Conservation (phyloP, 2,329 filamentous ascomycete genomes). For the Xylariaceae sp. region DNA sequence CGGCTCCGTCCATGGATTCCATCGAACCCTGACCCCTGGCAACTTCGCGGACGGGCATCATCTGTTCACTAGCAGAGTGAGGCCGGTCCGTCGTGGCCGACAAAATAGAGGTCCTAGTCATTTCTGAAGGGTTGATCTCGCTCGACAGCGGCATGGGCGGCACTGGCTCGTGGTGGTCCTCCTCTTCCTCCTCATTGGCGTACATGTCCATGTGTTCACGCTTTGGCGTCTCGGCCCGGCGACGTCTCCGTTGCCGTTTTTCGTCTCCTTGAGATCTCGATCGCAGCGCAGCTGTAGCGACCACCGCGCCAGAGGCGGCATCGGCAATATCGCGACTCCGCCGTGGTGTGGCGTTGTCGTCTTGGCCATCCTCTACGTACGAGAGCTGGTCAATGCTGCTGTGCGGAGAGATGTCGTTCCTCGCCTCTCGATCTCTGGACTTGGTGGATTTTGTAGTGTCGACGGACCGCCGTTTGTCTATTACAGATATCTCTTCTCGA, state of each 20-base stretch:
- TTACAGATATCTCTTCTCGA: constrained; percentile 46
- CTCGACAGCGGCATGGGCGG: constrained; percentile 87
- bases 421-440: constrained; percentile 48
- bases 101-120: constrained; percentile 81
- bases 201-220: constrained; percentile 42
- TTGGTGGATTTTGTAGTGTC: constrained; percentile 48
- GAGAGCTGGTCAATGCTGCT: constrained; percentile 44
- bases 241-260: constrained; percentile 46
- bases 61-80: constrained; percentile 60
- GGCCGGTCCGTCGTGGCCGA: constrained; percentile 74
- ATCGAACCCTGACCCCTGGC: constrained; percentile 55
- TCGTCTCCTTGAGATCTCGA: constrained; percentile 42
- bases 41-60: constrained; percentile 58
- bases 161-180: constrained; percentile 51
- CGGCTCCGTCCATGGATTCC: constrained; percentile 47
- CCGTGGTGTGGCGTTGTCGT: constrained; percentile 42
- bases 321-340: constrained; percentile 35
- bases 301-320: constrained; percentile 42
- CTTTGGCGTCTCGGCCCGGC: constrained; percentile 47
- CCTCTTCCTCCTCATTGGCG: constrained; percentile 46
- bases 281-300: constrained; percentile 30
- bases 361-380: constrained; percentile 39
- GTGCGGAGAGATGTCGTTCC: constrained; percentile 48
- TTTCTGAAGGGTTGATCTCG: constrained; percentile 76
- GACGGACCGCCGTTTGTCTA: constrained; percentile 47